Conservation (phyloP, 2,329 filamentous ascomycete genomes). For the Huntiella moniliformis region DNA sequence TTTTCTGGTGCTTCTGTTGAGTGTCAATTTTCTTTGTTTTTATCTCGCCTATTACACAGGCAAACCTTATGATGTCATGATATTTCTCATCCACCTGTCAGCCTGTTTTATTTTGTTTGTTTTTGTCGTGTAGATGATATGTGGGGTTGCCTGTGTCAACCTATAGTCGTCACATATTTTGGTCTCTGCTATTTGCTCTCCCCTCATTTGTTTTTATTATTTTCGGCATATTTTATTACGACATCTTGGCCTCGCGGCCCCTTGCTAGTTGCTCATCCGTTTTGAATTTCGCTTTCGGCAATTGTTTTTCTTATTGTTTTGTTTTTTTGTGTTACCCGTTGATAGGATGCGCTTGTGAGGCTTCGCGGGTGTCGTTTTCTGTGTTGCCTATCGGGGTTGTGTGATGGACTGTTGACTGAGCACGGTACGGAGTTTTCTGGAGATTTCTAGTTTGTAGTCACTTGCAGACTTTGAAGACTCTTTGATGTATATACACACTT, state of each 20-base stretch:
- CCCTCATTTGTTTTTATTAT: constrained; percentile 6
- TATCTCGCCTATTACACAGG: no score
- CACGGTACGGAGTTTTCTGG: no score
- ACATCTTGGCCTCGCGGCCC: constrained; percentile 6
- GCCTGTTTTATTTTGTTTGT: neutral
- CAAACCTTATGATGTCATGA: neutral
- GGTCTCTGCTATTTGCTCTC: constrained; percentile 2
- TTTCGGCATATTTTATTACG: neutral
- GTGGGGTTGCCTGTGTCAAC: neutral
- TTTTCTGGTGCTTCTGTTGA: neutral
- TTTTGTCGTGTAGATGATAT: constrained; percentile 1
- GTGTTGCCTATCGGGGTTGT: no score
- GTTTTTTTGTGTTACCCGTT: neutral
- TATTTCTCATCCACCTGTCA: neutral
- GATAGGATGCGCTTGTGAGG: no score
- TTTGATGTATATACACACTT: no score
- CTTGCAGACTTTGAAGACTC: no score
- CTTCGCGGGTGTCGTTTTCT: no score
- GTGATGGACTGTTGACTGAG: no score
- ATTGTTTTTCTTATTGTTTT: neutral
- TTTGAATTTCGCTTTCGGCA: neutral
- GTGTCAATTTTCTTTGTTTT: neutral
- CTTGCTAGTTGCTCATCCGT: neutral
- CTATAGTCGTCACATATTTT: no score
- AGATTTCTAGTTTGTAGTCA: no score